phyloP scores from a whole-genome alignment of 1,139 yeast genomes.

The Yamadazyma kanchanaburiensis region DNA sequence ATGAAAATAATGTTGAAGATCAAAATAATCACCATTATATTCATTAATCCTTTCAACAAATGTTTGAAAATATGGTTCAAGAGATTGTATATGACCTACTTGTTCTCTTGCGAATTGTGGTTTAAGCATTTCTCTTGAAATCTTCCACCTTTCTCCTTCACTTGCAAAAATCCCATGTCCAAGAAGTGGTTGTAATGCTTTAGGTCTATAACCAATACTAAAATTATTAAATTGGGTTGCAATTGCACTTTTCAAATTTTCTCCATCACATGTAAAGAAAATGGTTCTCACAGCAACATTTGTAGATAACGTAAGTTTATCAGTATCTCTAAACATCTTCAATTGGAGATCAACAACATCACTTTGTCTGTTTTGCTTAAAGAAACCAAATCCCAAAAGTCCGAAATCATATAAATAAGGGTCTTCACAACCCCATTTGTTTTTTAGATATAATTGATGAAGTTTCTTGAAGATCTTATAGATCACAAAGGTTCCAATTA shows the following conservation, averaged over 20 bases:
- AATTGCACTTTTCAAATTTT: conserved; percentile 33
- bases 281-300: conserved; percentile 4
- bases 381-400: conserved; percentile 7
- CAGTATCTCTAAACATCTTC: conserved; percentile 2
- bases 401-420: conserved; percentile 3
- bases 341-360: conserved; percentile 8
- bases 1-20: conserved; percentile 38
- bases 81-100: conserved; percentile 42
- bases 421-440: conserved; percentile 13
- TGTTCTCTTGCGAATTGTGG: conserved; percentile 60
- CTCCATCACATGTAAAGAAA: conserved; percentile 24
- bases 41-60: conserved; percentile 28
- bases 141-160: conserved; percentile 57
- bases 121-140: conserved; percentile 52
- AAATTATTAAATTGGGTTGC: conserved; percentile 51
- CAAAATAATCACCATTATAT: conserved; percentile 21
- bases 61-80: conserved; percentile 44
- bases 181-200: conserved; percentile 38
- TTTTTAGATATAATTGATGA: conserved; percentile 1
- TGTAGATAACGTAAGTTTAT: conserved; percentile 7
- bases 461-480: background rate
- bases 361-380: conserved; percentile 8
- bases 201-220: conserved; percentile 46
- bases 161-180: conserved; percentile 61
- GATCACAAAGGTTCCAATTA: background rate